Base-by-base conservation (phyloP, 768 basidiomycete species). In the Leccinum uliginosum region DNA sequence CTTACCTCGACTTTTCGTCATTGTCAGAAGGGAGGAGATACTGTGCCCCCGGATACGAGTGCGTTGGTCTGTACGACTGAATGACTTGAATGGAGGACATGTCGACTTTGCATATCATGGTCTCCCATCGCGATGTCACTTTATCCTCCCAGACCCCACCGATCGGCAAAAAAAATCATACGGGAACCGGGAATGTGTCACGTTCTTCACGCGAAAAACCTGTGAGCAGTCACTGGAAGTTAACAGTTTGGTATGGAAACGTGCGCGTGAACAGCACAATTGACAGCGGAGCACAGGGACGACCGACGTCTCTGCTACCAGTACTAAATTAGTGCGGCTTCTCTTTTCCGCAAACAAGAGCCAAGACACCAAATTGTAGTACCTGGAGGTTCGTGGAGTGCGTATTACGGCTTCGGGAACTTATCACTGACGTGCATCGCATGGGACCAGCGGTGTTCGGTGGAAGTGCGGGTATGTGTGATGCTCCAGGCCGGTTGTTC, bases 1-100 rank as follows among this genome's bases (percentile, higher is more conserved):
- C 56, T 19, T 47, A 64, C 62, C 62, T 67, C 6, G 29, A 27
- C 19, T 50, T 46, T 44, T 67, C 67, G 2, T 56, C 59, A 6
- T 67, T 53, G 6, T 67, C 62, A 0, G 62, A 63, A 12, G 66
- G 67, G 34, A 67, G 66, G 17, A 67, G 43, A 46, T 68, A 67
- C 3, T 58, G 46, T 10, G 62, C 55, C 17, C 63, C 64, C 8
- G 54, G 57, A 46, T 65, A 65, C 1, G 59, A 51, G 46, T 63
- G 62, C 5, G 57, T 51, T 14, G 59, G 8, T 32, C 61, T 46
- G 59, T 60, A 58, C 4, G 35, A 26, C 23, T 58, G 43, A 3
- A 23, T 49, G 7, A 46, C 46, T 27, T 60, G 48, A 32, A 29
- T 50, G n/a, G 48, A n/a, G 29, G 48, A 50, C 48, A 50, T 50